phyloP scores from a whole-genome alignment of 1,284 basidiomycete genomes.

The Chalciporus sp. region DNA sequence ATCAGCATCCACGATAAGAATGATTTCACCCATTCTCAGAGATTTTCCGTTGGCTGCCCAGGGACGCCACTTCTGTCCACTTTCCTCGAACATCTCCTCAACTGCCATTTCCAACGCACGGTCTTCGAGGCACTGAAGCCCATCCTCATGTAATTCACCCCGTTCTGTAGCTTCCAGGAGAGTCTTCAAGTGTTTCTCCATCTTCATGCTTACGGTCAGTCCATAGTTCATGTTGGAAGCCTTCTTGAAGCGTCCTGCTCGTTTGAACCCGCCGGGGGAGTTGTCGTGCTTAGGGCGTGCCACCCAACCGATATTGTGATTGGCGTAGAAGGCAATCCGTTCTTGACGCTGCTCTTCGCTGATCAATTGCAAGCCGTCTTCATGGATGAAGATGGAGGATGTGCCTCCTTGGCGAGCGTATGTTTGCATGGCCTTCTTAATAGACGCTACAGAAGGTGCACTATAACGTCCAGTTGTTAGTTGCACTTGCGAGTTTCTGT shows the following conservation, averaged over 20 bases:
- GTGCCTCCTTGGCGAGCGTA: conserved; percentile 85
- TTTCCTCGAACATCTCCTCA: conserved; percentile 67
- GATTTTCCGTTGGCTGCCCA: conserved; percentile 63
- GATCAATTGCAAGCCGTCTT: conserved; percentile 73
- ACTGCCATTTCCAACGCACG: conserved; percentile 63
- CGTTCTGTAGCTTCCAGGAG: conserved; percentile 45
- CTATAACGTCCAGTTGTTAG: conserved; percentile 40
- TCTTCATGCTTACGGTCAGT: conserved; percentile 67
- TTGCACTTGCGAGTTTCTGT: neutral
- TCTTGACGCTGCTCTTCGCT: conserved; percentile 61
- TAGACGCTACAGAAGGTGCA: conserved; percentile 72
- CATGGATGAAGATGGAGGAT: conserved; percentile 76
- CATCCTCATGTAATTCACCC: conserved; percentile 39
- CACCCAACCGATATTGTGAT: conserved; percentile 83
- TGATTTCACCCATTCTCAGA: conserved; percentile 62
- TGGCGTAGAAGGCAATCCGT: conserved; percentile 75
- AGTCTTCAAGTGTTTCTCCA: conserved; percentile 69
- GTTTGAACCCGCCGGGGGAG: conserved; percentile 53
- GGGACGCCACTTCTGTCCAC: conserved; percentile 52
- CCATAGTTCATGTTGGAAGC: conserved; percentile 90
- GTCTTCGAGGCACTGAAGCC: conserved; percentile 53
- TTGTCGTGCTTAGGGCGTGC: conserved; percentile 72
- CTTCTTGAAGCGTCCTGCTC: conserved; percentile 91
- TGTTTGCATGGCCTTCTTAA: conserved; percentile 87
- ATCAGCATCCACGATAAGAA: conserved; percentile 75